Conservation (phyloP, 2,329 filamentous ascomycete genomes). For the Rhynchosporium graminicola region DNA sequence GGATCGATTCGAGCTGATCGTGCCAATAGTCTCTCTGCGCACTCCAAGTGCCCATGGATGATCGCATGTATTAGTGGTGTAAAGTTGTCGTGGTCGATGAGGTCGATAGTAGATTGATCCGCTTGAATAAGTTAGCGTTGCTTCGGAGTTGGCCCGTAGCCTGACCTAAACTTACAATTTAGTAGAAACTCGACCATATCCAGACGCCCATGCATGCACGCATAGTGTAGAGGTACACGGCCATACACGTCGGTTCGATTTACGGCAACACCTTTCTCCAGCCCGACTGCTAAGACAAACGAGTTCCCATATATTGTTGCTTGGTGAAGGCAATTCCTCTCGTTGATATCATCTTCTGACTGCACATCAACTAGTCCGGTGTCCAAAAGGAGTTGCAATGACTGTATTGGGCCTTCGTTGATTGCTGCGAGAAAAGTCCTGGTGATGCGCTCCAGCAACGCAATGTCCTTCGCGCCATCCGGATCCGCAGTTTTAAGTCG, state of each 20-base stretch:
- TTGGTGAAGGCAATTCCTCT: conserved; percentile 93
- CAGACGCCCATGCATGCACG: conserved; percentile 88
- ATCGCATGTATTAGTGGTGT: conserved; percentile 95
- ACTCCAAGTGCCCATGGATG: conserved; percentile 79
- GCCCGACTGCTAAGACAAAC: conserved; percentile 73
- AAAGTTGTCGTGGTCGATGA: conserved; percentile 95
- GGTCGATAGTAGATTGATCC: conserved; percentile 74
- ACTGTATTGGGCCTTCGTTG: conserved; percentile 76
- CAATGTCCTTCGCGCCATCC: conserved; percentile 57
- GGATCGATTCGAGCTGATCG: conserved; percentile 85
- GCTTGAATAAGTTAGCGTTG: conserved; percentile 44
- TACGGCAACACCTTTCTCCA: conserved; percentile 75
- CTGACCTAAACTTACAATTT: conserved; percentile 53
- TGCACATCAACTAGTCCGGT: conserved; percentile 86
- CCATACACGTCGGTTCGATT: conserved; percentile 90
- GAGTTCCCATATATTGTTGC: conserved; percentile 90
- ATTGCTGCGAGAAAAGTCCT: conserved; percentile 88
- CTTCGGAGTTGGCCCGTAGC: neutral
- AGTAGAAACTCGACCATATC: conserved; percentile 79
- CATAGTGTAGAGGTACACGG: conserved; percentile 89
- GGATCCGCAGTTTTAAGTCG: conserved; percentile 64
- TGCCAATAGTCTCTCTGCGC: conserved; percentile 75
- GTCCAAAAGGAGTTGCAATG: conserved; percentile 74
- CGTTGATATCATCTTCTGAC: conserved; percentile 96
- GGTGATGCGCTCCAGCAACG: conserved; percentile 74